Evolutionary conservation across 2,329 filamentous ascomycete genomes (phyloP).

Genomic region (Diaporthe helianthi): DNA sequence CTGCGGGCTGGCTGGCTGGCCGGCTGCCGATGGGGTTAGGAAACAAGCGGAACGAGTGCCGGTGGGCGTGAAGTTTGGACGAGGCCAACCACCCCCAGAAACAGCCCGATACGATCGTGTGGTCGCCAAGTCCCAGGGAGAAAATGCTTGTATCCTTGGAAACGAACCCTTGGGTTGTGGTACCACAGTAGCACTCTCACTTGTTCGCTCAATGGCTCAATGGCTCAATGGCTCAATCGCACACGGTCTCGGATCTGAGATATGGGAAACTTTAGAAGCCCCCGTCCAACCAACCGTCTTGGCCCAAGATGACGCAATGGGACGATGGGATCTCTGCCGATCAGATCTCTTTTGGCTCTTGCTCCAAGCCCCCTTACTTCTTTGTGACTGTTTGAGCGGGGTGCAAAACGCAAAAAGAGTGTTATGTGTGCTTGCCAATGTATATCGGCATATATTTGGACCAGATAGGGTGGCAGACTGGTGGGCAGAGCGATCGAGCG

Average conservation of each 20-base stretch:
- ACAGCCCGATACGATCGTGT: slow-evolving; percentile 21
- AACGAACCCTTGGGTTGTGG: not conserved
- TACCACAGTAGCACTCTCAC: slow-evolving; percentile 8
- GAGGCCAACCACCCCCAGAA: not conserved
- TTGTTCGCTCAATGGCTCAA: not conserved
- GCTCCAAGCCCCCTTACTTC: not conserved
- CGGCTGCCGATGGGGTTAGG: not conserved
- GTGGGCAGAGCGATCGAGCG: not conserved
- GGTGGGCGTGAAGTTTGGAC: slow-evolving; percentile 22
- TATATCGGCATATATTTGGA: slow-evolving; percentile 10
- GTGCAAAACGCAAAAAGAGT: slow-evolving; percentile 1
- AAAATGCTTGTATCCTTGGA: slow-evolving; percentile 14
- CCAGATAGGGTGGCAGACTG: not conserved
- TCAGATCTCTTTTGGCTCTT: not conserved
- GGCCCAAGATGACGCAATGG: slow-evolving; percentile 1
- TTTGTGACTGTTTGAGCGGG: slow-evolving; percentile 1
- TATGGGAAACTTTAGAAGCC: not conserved
- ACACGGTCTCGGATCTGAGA: not conserved
- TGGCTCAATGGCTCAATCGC: too few relatives aligned
- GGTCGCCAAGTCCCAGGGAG: slow-evolving; percentile 20
- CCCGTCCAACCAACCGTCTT: too few relatives aligned
- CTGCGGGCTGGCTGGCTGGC: slow-evolving; percentile 9
- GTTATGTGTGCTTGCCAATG: slow-evolving; percentile 7
- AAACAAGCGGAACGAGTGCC: slow-evolving; percentile 13
- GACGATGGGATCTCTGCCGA: slow-evolving; percentile 5